These are phyloP conservation scores for Metschnikowia lachancei DNA, from an alignment of 805 yeast species.

Conservation along the genomic window DNA sequence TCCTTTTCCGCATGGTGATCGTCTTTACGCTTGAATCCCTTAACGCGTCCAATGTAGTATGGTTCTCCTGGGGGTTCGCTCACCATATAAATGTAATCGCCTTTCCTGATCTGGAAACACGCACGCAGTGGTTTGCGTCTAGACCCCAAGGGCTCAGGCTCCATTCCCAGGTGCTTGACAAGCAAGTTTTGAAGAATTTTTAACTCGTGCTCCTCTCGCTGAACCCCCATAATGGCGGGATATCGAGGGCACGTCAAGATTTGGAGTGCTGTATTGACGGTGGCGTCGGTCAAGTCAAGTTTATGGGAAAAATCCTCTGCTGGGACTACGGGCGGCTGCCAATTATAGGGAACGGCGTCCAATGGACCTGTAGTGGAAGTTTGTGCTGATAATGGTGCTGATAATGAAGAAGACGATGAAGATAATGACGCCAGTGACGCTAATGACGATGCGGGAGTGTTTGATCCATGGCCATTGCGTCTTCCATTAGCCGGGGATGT, in stretches of 20 bases:
- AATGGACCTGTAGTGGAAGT: not conserved
- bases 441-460: too few species aligned
- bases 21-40: constrained; percentile 52
- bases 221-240: constrained; percentile 7
- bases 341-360: constrained; percentile 31
- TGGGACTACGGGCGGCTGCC: constrained; percentile 45
- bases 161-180: constrained; percentile 9
- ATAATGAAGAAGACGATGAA: too few species aligned
- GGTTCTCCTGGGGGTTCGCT: constrained; percentile 96
- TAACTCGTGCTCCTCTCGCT: constrained; percentile 11
- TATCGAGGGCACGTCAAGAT: constrained; percentile 39
- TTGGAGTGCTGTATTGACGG: constrained; percentile 37
- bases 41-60: constrained; percentile 78
- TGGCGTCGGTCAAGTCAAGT: constrained; percentile 42
- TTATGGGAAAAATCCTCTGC: constrained; percentile 43
- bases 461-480: not conserved
- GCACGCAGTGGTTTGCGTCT: constrained; percentile 23
- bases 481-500: not conserved
- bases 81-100: constrained; percentile 76
- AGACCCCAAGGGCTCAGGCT: constrained; percentile 7
- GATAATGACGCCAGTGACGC: too few species aligned
- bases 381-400: not conserved
- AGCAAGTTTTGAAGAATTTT: constrained; percentile 12
- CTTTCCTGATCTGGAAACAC: constrained; percentile 38
- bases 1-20: constrained; percentile 8